Conservation (phyloP, 768 basidiomycete species). For the Sporobolomyces roseus region DNA sequence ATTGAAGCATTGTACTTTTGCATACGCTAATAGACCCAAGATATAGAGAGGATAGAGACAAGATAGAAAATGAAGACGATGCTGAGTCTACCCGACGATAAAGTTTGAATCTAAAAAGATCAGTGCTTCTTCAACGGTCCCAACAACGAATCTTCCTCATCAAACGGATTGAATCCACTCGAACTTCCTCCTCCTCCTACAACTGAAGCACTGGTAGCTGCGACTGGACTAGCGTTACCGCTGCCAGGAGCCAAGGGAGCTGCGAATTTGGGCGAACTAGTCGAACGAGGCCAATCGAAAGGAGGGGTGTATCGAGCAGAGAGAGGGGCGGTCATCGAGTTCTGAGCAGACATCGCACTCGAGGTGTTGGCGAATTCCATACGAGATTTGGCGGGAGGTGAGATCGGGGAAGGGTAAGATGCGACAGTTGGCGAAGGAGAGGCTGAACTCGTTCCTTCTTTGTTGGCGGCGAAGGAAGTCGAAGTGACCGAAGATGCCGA, state of each 20-base stretch:
- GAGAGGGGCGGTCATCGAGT: conserved; percentile 14
- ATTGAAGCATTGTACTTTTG: background rate
- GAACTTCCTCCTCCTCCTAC: too few species aligned
- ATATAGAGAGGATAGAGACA: background rate
- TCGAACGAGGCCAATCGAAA: conserved; percentile 25
- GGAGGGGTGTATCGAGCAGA: conserved; percentile 32
- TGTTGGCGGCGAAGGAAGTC: background rate
- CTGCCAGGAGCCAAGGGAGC: background rate
- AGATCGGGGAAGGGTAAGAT: conserved; percentile 15
- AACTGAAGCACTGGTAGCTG: too few species aligned
- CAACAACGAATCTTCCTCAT: conserved; percentile 32
- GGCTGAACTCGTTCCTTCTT: conserved; percentile 5
- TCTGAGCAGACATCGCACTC: too few species aligned
- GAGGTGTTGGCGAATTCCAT: conserved; percentile 26
- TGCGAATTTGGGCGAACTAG: background rate
- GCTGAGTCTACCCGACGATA: background rate
- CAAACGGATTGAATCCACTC: conserved; percentile 32
- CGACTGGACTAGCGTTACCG: background rate
- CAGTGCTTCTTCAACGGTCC: conserved; percentile 18
- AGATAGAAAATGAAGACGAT: background rate
- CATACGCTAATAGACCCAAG: background rate
- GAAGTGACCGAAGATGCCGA: conserved; percentile 2
- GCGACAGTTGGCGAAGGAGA: conserved; percentile 13
- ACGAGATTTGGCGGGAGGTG: conserved; percentile 31
- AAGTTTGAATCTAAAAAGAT: background rate